Base-by-base conservation (phyloP, 441 rosid species). In the Geranium incanum region DNA sequence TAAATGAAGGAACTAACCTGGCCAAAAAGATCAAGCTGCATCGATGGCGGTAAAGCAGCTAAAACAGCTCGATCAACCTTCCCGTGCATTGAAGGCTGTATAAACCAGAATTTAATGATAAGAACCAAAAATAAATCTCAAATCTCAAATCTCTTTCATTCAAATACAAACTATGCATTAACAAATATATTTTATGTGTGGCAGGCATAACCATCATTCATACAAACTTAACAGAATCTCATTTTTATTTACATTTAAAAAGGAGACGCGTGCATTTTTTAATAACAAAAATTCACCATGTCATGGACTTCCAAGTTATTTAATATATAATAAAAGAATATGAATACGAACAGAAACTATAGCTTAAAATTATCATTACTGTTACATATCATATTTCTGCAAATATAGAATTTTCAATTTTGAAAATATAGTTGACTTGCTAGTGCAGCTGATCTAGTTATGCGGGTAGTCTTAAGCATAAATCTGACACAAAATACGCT, bases 21-120 rank as follows among this genome's bases (percentile, higher is more conserved):
- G 77, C 80, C 95, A 81, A 94, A 92, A 75, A 94, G 99, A 83
- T 94, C 94, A 64, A 94, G 97, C 76, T 91, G 95, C 96, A 94
- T 86, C 65, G 99, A 94, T 75, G 96, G 91, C 75, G 99, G 99
- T 84, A 94, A 84, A 77, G 99, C 85, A 75, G 96, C 95, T 78
- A 94, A 89, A 76, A 94, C 90, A 79, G 85, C 88, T 36, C 92
- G 94, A 87, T 94, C 97, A 75, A 92, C 83, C 81, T 78, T 83
- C 76, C 94, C 93, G 74, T 79, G 78, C 80, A 88, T 80, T 75
- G 62, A 86, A 71, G 97, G 93, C 98, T 94, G 80, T 64, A 80
- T 15, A 9, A 66, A 70, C 38, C 21, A 48, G 71, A 38, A 59
- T 36, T 74, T 18, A 59, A 55, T 72, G 11, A 66, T 8, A 55